Evolutionary conservation across 768 basidiomycete genomes (phyloP), one percentile per base, ranked within the genome.

Genomic region (Phylloporus scabripes): DNA sequence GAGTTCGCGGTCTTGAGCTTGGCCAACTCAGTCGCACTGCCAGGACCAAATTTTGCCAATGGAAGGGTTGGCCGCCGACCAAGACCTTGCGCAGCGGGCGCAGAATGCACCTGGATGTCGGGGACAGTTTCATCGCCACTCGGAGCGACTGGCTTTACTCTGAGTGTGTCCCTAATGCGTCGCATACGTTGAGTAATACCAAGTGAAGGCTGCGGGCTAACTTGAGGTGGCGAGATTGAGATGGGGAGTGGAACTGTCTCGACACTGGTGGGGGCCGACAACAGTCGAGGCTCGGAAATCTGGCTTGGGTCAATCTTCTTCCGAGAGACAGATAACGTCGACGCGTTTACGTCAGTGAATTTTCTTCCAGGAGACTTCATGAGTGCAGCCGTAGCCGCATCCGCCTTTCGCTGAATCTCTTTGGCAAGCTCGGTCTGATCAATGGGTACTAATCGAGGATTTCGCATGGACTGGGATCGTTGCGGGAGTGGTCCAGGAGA

Each of bases 141-240:
- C n/a, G 70, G 56, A 33, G 70, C 62, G 49, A 75, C 76, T 11
- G 69, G 68, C 52, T 76, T 79, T 24, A 79, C 71, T 37, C 84
- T 77, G 49, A 91, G 70, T 0, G 85, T 84, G 44, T 86, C 78
- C 45, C 83, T 75, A 42, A 92, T 68, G 60, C 78, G 82, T 66
- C 80, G 84, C 72, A 92, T 81, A 20, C 87, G 80, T 34, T 81
- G 79, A 39, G 85, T 82, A 50, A 91, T 76, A 57, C 69, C 72
- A 32, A 75, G 61, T 46, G 75, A 77, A 24, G 76, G 62, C 36
- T 72, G 63, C 11, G 71, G 67, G 49, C 70, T 67, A 20, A 56
- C 42, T 28, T 58, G 46, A 17, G 58, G 55, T 20, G 79, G 72
- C 10, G 77, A 70, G 5, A 49, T 51, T 18, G 52, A 48, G 23